Evolutionary conservation across 331 rosid genomes (phyloP), one percentile per base, ranked within the genome.

Genomic region (Malus hybrid): DNA sequence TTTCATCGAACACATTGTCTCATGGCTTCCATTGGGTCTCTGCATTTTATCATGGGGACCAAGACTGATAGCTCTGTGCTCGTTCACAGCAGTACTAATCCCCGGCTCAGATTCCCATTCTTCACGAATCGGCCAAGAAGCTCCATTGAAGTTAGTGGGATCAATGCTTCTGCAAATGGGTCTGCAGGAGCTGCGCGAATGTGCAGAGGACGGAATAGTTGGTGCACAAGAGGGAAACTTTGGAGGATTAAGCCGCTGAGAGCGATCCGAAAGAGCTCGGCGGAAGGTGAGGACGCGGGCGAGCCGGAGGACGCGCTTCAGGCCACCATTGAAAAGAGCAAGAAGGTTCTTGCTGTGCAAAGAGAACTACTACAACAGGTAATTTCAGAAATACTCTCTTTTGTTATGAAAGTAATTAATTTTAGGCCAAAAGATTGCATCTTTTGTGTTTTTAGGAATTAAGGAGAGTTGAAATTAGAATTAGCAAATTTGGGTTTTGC

Each of bases 341-440:
- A 87, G 85, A 90, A 89, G 87, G 91, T 87, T 77, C 93, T 94
- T 72, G 93, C 93, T 75, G 28, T 83, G 85, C 99, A 94, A 66
- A 86, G 80, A 77, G 83, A 87, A 42, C 87, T 94, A 63, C 90
- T 94, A 79, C 89, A 87, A 72, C 95, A 90, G 97, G 99, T 93
- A 77, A 66, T 72, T 3, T 71, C 60, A 5, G 13, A 32, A 14
- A 39, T 36, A 29, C 53, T 72, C 68, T 24, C 50, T 67, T 44
- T 34, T 28, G 11, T 30, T 14, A 28, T 62, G 8, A 32, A 72
- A 72, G 6, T 24, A 24, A 56, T 26, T 6, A 19, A 24, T 6
- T 9, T 24, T 68, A 19, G 28, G 73, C 36, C 20, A 5, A 19
- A 44, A 16, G 58, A 32, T 36, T 34, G 42, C 14, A 29, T 19